phyloP scores from a whole-genome alignment of 352 stramenopile genomes.

The Albugo laibachii region DNA sequence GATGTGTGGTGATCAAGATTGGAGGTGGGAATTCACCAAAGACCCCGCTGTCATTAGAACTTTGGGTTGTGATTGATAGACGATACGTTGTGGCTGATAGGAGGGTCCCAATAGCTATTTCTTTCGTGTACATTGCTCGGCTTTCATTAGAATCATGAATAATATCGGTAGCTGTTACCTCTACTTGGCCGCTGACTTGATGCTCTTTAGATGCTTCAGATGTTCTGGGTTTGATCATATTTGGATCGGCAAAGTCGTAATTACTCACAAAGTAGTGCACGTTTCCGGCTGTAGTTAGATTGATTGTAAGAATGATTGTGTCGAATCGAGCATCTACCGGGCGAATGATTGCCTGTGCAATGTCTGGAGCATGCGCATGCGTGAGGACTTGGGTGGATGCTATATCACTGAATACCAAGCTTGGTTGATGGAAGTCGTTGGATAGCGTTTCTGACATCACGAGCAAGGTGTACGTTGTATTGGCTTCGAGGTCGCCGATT shows the following conservation, averaged over 20 bases:
- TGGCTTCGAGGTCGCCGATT: constrained; percentile 14
- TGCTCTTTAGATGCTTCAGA: background rate
- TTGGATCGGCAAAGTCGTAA: constrained; percentile 53
- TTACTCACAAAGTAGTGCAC: constrained; percentile 61
- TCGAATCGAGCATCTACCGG: constrained; percentile 22
- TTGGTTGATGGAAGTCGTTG: constrained; percentile 12
- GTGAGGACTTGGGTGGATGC: constrained; percentile 18
- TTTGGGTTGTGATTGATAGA: constrained; percentile 60
- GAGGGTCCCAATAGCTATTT: constrained; percentile 25
- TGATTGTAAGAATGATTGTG: constrained; percentile 29
- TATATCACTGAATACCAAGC: constrained; percentile 24
- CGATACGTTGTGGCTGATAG: constrained; percentile 36
- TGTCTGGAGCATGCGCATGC: constrained; percentile 29
- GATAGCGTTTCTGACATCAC: constrained; percentile 18
- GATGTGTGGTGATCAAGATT: constrained; percentile 41
- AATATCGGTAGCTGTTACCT: too few relatives aligned
- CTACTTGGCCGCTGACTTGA: too few relatives aligned
- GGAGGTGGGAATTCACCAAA: constrained; percentile 55
- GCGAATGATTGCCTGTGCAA: constrained; percentile 31
- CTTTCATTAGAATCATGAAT: too few relatives aligned
- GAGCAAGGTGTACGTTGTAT: constrained; percentile 33
- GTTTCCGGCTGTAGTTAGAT: constrained; percentile 37
- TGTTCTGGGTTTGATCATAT: constrained; percentile 13
- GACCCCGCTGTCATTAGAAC: constrained; percentile 26
- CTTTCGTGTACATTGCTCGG: constrained; percentile 16